Base-by-base conservation (phyloP, 192 early-diverging fungal species). In the Thoreauomyces humboldtii region DNA sequence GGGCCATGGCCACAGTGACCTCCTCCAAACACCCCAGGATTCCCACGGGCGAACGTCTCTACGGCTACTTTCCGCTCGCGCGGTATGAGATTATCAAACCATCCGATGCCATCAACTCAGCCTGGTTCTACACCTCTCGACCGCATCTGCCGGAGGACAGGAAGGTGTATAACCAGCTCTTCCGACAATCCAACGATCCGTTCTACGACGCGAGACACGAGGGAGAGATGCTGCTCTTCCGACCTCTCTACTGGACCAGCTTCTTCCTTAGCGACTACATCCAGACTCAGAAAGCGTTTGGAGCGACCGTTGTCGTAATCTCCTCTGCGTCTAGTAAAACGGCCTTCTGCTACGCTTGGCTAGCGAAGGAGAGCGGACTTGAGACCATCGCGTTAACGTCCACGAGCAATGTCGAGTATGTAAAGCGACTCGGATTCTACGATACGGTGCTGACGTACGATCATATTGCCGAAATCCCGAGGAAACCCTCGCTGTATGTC, bases 161-260 rank as follows among this genome's bases (percentile, higher is more conserved):
- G 15, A 50, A 33, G 17, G 73, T 69, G 6, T 78, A 78, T 65
- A 73, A 78, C 46, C 34, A 57, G 34, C 70, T 69, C 56, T 45
- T 67, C 28, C 42, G 70, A 21, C 12, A 14, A 15, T 42, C 52
- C 12, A 31, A 37, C 1, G 74, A 79, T 43, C 73, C 68, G 2
- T 52, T 64, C 15, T 79, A 71, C 50, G 36, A 24, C 19, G 44
- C 55, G 17, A 29, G 58, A 12, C 38, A 56, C 25, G 77, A 76
- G 61, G 54, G 67, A 21, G 68, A 56, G n/a, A 71, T 68, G 45
- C 33, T 70, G 38, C 53, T 76, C 21, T 76, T 73, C 58, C 65
- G 77, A 29, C 77, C 77, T 0, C 59, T 79, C 4, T 79, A 63
- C 66, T 57, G 61, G 38, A 79, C 73, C 24, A 73, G 71, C 9